Conservation (phyloP, 1,139 yeast species). For the Pichia sp. region DNA sequence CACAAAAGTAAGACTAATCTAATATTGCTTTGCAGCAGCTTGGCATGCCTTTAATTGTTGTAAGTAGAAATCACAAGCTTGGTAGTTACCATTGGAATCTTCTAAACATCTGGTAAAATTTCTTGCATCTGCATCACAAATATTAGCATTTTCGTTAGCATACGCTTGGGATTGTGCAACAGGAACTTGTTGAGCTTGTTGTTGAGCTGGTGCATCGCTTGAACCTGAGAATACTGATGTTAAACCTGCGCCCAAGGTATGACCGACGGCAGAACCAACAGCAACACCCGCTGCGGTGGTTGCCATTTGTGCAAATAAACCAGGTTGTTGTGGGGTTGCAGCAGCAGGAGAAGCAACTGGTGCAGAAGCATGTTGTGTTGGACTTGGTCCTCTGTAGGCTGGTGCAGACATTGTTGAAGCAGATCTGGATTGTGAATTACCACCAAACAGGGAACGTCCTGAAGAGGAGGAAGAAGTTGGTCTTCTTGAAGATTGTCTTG, state of each 20-base stretch:
- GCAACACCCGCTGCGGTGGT: slow-evolving; percentile 99
- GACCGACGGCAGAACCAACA: slow-evolving; percentile 95
- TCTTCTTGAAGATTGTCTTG: slow-evolving; percentile 61
- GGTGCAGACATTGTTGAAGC: slow-evolving; percentile 39
- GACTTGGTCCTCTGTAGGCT: slow-evolving; percentile 20
- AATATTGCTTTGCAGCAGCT: slow-evolving; percentile 83
- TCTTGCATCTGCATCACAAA: slow-evolving; percentile 91
- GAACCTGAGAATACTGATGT: slow-evolving; percentile 84
- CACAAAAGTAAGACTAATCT: too few species aligned
- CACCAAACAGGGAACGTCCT: slow-evolving; percentile 20
- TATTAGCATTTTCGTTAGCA: slow-evolving; percentile 43
- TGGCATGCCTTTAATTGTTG: slow-evolving; percentile 97
- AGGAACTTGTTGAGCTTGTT: slow-evolving; percentile 32
- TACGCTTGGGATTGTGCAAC: slow-evolving; percentile 29
- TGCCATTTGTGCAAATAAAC: slow-evolving; percentile 95
- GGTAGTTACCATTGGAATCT: slow-evolving; percentile 92
- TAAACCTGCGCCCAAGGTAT: slow-evolving; percentile 92
- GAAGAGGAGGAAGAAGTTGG: slow-evolving; percentile 32
- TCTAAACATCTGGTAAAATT: slow-evolving; percentile 92
- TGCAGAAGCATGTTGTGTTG: slow-evolving; percentile 22
- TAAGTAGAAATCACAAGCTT: slow-evolving; percentile 90
- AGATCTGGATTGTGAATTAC: slow-evolving; percentile 29
- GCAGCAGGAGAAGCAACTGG: slow-evolving; percentile 34
- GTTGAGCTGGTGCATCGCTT: slow-evolving; percentile 47
- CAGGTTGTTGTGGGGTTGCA: slow-evolving; percentile 64